phyloP scores from a whole-genome alignment of 352 stramenopile species.

The Phytophthora vignae region DNA sequence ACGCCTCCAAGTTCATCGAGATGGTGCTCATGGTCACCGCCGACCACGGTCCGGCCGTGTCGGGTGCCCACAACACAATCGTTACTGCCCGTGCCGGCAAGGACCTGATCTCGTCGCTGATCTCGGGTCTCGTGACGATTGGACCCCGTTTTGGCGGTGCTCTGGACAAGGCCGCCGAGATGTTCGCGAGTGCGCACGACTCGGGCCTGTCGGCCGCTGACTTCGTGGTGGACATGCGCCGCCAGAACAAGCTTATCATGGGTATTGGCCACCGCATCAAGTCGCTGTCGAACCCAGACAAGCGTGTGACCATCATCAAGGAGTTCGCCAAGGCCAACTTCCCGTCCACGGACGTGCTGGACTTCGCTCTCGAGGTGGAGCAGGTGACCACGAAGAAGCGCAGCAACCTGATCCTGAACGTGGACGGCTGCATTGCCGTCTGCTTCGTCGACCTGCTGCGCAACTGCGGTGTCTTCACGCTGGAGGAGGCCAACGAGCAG shows the following conservation, averaged over 20 bases:
- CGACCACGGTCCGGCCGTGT: constrained; percentile 96
- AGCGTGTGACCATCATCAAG: constrained; percentile 97
- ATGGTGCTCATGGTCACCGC: constrained; percentile 98
- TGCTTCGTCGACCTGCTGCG: constrained; percentile 98
- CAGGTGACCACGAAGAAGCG: constrained; percentile 98
- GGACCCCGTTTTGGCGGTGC: constrained; percentile 96
- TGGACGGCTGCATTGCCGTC: constrained; percentile 97
- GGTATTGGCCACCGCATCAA: constrained; percentile 98
- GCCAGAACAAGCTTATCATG: constrained; percentile 97
- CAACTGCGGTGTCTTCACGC: constrained; percentile 90
- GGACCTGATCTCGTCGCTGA: constrained; percentile 96
- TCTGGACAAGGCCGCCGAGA: constrained; percentile 94
- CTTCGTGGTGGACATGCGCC: constrained; percentile 96
- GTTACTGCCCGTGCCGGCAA: constrained; percentile 95
- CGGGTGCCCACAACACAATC: constrained; percentile 97
- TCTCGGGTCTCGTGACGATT: constrained; percentile 97
- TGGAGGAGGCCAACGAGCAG: constrained; percentile 94
- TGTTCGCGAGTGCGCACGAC: constrained; percentile 93
- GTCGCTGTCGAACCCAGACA: constrained; percentile 95
- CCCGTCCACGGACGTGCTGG: constrained; percentile 92
- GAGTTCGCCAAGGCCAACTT: constrained; percentile 96
- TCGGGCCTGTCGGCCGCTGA: constrained; percentile 85
- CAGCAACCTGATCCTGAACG: constrained; percentile 98
- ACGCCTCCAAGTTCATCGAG: constrained; percentile 97
- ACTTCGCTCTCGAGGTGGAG: constrained; percentile 97